Base-by-base conservation (phyloP, 352 stramenopile species). In the Globisporangium okanoganense region DNA sequence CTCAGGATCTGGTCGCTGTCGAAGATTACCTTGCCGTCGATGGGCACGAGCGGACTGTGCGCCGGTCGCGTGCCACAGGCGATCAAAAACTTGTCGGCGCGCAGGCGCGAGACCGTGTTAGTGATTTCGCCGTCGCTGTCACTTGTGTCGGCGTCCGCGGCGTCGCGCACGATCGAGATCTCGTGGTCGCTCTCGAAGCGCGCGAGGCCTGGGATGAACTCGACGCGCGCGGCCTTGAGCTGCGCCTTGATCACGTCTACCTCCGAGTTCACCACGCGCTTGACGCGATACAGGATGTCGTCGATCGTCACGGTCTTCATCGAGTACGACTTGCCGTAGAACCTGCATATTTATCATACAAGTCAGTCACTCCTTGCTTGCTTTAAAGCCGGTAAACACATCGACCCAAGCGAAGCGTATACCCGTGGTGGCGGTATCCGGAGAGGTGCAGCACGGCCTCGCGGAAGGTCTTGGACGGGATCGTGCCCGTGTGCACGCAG, bases 391-490 rank as follows among this genome's bases (percentile, higher is more conserved):
- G 36, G 18, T 20, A 43, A 13, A 18, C 36, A 43, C n/a, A n/a
- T 2, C 18, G 36, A 6, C 14, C 36, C 18, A 41, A 20, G 36
- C 14, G 36, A n/a, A 29, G 9, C 47, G 22, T 49, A 33, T 33
- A 85, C 64, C 88, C 85, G 56, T 94, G 86, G 70, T 97, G 89
- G 36, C 88, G 78, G 67, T 92, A 96, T n/a, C 87, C 89, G 8
- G 88, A 94, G 27, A 97, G 75, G 57, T 97, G 88, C 31, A 97
- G 67, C 59, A 97, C 85, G 22, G 89, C 88, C 68, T 97, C 89
- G 22, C 89, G 87, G 69, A 97, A 97, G 7, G 89, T 97, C 69
- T 94, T 94, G 71, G 82, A 92, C 54, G 85, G 85, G 70, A 94
- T 93, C 1, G 85, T 94, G 55, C 85, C 85, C 36, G 85, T 94